These are phyloP conservation scores for Pestalotiopsis fici DNA, from an alignment of 2,329 filamentous ascomycete species.

Conservation along the genomic window DNA sequence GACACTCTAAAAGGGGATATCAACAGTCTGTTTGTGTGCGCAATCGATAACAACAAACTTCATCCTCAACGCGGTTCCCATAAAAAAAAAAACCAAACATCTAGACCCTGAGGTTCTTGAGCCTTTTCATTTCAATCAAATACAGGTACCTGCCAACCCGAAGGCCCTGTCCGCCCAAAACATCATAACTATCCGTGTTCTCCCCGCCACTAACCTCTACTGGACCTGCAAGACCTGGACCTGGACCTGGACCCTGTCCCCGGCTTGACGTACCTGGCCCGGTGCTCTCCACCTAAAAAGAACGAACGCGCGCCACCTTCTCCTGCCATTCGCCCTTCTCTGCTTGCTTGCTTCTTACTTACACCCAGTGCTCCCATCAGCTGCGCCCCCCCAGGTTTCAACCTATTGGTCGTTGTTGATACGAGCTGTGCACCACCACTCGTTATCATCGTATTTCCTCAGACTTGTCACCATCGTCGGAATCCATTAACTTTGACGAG, in stretches of 20 bases:
- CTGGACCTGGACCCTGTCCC: slow-evolving; percentile 2
- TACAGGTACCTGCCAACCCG: background rate
- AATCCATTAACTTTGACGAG: background rate
- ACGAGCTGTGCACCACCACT: background rate
- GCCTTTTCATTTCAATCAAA: background rate
- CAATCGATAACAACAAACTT: background rate
- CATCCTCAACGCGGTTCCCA: background rate
- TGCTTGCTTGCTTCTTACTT: slow-evolving; percentile 8
- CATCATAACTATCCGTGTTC: background rate
- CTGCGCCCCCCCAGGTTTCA: background rate
- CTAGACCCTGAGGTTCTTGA: background rate
- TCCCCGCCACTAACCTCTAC: slow-evolving; percentile 10
- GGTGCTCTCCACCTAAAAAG: slow-evolving; percentile 7
- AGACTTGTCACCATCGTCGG: background rate
- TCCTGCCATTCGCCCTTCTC: slow-evolving; percentile 1
- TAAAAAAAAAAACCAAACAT: background rate
- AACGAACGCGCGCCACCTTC: slow-evolving; percentile 12
- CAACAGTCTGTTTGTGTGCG: background rate
- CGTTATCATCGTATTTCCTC: background rate
- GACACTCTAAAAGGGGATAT: background rate
- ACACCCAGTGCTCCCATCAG: background rate
- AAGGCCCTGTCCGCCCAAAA: background rate
- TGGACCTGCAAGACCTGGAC: background rate
- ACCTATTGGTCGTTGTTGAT: background rate
- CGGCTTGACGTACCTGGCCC: background rate